Evolutionary conservation across 2,329 filamentous ascomycete genomes (phyloP), one percentile per base, ranked within the genome.

Genomic region (Paraphaeosphaeria sporulosa): DNA sequence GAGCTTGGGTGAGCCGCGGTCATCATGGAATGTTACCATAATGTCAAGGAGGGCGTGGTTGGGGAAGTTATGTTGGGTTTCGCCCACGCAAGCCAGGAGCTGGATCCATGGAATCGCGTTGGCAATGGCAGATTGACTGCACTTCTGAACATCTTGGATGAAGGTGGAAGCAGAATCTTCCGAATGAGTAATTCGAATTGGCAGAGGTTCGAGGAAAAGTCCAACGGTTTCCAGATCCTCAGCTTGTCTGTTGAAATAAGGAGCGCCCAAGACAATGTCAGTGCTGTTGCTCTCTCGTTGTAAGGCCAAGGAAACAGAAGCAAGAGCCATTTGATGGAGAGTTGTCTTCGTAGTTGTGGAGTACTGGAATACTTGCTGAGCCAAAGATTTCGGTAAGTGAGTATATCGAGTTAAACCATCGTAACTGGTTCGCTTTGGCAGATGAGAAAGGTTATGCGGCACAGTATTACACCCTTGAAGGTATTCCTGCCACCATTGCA

Each of bases 181-280:
- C 6, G 19, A 10, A 1, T n/a, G 13, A 30, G 51, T n/a, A 9
- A 60, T 57, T 1, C 58, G 54, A 17, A 60, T 57, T 10, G 54
- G 48, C 5, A 60, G 19, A 4, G 58, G 54, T 23, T 60, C 42
- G 10, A 60, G 34, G n/a, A 57, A 60, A 1, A 60, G 49, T 1
- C 58, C 58, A 4, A 59, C 52, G 2, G 47, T 23, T 4, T 25
- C 40, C 3, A 36, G 38, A 9, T 60, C 54, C n/a, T 60, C 54
- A 3, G 19, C 17, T 5, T 49, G 17, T n/a, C 58, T 38, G 12
- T 30, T 38, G 2, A 60, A 23, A 36, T 54, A 57, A 3, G 58
- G 58, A 2, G 42, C 46, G n/a, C 58, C 58, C 7, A 60, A 19
- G 3, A 43, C 13, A 5, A 57, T 43, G 43, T 57, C 54, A 6